Evolutionary conservation across 345 rosid species (phyloP).

Genomic region (Jatropha curcas): DNA sequence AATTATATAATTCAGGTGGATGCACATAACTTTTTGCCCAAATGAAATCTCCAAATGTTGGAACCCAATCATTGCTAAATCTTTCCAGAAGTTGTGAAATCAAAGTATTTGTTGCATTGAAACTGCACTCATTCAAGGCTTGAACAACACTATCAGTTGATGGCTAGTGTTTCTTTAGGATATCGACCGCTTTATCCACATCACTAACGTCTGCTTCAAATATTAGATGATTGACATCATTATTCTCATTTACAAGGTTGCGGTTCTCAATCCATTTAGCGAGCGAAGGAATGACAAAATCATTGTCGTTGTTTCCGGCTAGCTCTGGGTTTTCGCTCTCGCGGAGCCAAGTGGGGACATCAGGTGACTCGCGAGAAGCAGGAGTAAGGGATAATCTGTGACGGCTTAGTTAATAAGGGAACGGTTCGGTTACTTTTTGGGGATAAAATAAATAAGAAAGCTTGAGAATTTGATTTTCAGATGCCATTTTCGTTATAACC

Average conservation of each 20-base stretch:
- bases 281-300: conserved; percentile 78
- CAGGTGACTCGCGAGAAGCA: conserved; percentile 53
- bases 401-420: neutral
- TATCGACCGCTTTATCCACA: conserved; percentile 46
- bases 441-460: conserved; percentile 2
- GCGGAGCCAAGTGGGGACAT: conserved; percentile 67
- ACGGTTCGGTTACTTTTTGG: neutral
- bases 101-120: conserved; percentile 40
- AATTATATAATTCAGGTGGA: conserved; percentile 43
- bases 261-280: conserved; percentile 56
- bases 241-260: conserved; percentile 15
- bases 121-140: conserved; percentile 40
- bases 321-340: conserved; percentile 28
- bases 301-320: conserved; percentile 38
- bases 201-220: conserved; percentile 34
- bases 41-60: conserved; percentile 64
- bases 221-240: conserved; percentile 6
- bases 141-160: conserved; percentile 39
- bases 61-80: conserved; percentile 59
- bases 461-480: neutral
- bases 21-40: conserved; percentile 77
- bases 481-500: conserved; percentile 1
- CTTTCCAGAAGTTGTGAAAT: conserved; percentile 58
- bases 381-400: conserved; percentile 17
- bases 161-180: conserved; percentile 41